phyloP scores from a whole-genome alignment of 129 eudicot genomes.

The Artemisia argyi region DNA sequence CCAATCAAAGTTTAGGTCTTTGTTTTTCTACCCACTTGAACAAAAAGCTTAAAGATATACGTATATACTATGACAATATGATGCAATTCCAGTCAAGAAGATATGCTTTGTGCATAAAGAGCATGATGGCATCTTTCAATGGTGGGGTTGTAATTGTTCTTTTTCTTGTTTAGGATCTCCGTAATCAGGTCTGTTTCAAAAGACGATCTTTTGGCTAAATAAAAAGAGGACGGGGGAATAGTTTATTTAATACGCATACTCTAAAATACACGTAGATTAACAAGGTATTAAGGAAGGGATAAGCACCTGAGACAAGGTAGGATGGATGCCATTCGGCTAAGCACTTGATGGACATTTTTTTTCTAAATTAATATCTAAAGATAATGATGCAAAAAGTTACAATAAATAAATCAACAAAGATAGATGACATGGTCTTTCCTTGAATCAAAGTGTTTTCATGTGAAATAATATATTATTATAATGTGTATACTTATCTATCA shows the following conservation, averaged over 20 bases:
- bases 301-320: conserved; percentile 8
- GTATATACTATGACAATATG: conserved; percentile 30
- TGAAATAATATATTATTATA: background rate
- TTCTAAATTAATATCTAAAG: background rate
- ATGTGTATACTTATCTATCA: background rate
- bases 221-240: background rate
- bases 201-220: conserved; percentile 9
- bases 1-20: conserved; percentile 23
- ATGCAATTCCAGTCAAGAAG: conserved; percentile 59
- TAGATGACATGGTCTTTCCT: conserved; percentile 9
- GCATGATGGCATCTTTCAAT: conserved; percentile 35
- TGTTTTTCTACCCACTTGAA: conserved; percentile 37
- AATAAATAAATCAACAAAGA: conserved; percentile 22
- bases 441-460: background rate
- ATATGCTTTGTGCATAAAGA: conserved; percentile 31
- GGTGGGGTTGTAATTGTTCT: conserved; percentile 35
- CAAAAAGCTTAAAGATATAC: conserved; percentile 33
- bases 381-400: conserved; percentile 16
- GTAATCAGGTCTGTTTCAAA: background rate
- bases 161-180: conserved; percentile 27
- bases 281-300: conserved; percentile 13
- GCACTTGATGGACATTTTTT: background rate
- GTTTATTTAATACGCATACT: conserved; percentile 7
- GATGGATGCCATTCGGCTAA: conserved; percentile 18
- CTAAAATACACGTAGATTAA: background rate